phyloP scores from a whole-genome alignment of 2,329 filamentous ascomycete genomes.

The Colletotrichum sp. region DNA sequence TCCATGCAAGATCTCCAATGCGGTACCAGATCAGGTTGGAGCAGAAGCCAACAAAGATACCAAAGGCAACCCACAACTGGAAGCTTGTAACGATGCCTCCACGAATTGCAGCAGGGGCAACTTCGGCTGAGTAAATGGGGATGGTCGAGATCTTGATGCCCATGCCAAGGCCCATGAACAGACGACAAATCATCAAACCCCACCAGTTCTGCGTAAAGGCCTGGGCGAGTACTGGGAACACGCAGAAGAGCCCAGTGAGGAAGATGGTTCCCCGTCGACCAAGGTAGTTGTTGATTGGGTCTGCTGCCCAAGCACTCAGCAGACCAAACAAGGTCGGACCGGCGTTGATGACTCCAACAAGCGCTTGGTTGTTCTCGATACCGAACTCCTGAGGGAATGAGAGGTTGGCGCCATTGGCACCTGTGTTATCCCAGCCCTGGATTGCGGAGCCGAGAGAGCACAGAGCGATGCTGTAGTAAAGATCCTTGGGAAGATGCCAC shows the following conservation, averaged over 20 bases:
- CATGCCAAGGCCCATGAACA: conserved; percentile 70
- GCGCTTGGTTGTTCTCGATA: conserved; percentile 45
- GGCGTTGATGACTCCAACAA: conserved; percentile 64
- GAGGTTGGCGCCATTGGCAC: conserved; percentile 43
- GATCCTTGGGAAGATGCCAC: conserved; percentile 29
- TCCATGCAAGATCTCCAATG: conserved; percentile 58
- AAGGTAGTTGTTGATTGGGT: conserved; percentile 40
- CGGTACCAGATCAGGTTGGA: conserved; percentile 63
- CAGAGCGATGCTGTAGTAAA: conserved; percentile 32
- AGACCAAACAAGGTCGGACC: conserved; percentile 26
- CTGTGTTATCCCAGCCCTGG: conserved; percentile 51
- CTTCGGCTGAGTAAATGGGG: conserved; percentile 78
- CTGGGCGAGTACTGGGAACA: conserved; percentile 59
- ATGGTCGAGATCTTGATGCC: conserved; percentile 70
- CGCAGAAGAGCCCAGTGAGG: conserved; percentile 58
- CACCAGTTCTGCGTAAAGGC: conserved; percentile 57
- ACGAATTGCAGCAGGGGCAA: conserved; percentile 69
- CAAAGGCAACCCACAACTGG: conserved; percentile 72
- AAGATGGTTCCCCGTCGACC: conserved; percentile 49
- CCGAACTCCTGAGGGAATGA: conserved; percentile 40
- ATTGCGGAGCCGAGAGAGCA: conserved; percentile 34
- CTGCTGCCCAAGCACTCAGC: conserved; percentile 29
- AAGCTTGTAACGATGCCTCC: conserved; percentile 79
- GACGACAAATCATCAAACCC: conserved; percentile 52
- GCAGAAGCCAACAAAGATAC: conserved; percentile 56